Evolutionary conservation across 2,329 filamentous ascomycete species (phyloP).

Genomic region (Tothia fuscella): DNA sequence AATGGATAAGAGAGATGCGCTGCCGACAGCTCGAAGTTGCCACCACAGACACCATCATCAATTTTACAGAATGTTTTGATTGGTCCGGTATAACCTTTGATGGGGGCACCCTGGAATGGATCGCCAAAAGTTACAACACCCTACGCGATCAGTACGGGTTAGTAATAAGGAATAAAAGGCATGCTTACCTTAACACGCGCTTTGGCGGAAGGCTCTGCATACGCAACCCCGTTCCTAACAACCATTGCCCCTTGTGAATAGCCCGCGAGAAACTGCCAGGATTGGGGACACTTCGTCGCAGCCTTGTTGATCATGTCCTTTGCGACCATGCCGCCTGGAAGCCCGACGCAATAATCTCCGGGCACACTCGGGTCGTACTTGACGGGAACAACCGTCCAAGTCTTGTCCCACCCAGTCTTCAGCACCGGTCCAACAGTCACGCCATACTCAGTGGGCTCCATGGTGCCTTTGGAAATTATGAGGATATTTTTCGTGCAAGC

Average conservation of each 20-base stretch:
- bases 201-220: background rate
- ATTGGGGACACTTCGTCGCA: constrained; percentile 3
- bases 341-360: constrained; percentile 8
- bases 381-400: background rate
- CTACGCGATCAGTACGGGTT: background rate
- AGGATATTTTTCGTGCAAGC: constrained; percentile 6
- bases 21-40: constrained; percentile 1
- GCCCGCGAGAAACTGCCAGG: constrained; percentile 3
- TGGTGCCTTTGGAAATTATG: constrained; percentile 9
- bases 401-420: background rate
- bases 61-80: constrained; percentile 10
- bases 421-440: constrained; percentile 1
- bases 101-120: constrained; percentile 12
- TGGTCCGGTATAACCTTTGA: constrained; percentile 12
- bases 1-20: constrained; percentile 11
- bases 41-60: constrained; percentile 5
- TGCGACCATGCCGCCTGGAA: constrained; percentile 7
- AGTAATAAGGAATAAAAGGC: background rate
- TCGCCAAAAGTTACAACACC: constrained; percentile 12
- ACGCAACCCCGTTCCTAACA: constrained; percentile 4
- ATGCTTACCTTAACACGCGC: constrained; percentile 2
- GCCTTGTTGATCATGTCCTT: constrained; percentile 5
- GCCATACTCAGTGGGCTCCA: constrained; percentile 5
- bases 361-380: background rate
- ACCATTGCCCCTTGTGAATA: constrained; percentile 10